phyloP scores from a whole-genome alignment of 306 rosid species.

The Dalbergia cultrata region DNA sequence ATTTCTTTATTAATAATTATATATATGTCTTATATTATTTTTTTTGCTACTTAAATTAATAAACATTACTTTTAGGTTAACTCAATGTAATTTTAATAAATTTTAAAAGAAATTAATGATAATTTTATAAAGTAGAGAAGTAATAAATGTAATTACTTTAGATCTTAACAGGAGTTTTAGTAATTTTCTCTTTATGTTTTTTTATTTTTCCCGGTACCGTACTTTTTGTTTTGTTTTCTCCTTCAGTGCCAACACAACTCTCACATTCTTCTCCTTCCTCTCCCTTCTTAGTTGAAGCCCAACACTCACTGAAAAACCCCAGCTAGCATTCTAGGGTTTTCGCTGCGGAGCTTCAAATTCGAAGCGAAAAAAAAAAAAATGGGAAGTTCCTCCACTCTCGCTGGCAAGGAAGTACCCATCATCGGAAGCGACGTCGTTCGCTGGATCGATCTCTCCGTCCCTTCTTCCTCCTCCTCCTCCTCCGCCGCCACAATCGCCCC shows the following conservation, averaged over 20 bases:
- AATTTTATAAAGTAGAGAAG: too few species aligned
- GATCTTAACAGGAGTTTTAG: too few species aligned
- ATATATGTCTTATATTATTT: too few species aligned
- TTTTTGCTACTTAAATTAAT: too few species aligned
- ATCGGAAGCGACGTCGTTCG: constrained; percentile 72
- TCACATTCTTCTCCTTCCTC: not conserved
- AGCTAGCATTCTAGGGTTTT: constrained; percentile 50
- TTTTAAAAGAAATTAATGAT: too few species aligned
- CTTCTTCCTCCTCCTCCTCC: constrained; percentile 61
- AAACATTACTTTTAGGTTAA: too few species aligned
- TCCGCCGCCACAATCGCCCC: constrained; percentile 47
- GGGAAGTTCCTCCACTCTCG: constrained; percentile 64
- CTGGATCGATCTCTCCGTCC: constrained; percentile 69
- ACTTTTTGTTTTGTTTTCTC: not conserved
- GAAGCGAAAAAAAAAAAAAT: constrained; percentile 25
- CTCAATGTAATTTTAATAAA: too few species aligned
- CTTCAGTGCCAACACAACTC: not conserved
- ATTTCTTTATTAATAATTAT: too few species aligned
- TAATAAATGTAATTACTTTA: too few species aligned
- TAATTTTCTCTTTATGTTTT: too few species aligned
- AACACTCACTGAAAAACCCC: not conserved
- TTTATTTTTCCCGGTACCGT: too few species aligned
- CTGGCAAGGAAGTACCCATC: constrained; percentile 80
- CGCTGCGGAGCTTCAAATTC: constrained; percentile 11
- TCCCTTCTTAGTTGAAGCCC: not conserved